A percentile compares a stretch with the other conserved stretches of the same genome.
These are phyloP conservation scores for Diaporthe nobilis DNA, from an alignment of 2,329 filamentous ascomycete species.

Conservation along the genomic window DNA sequence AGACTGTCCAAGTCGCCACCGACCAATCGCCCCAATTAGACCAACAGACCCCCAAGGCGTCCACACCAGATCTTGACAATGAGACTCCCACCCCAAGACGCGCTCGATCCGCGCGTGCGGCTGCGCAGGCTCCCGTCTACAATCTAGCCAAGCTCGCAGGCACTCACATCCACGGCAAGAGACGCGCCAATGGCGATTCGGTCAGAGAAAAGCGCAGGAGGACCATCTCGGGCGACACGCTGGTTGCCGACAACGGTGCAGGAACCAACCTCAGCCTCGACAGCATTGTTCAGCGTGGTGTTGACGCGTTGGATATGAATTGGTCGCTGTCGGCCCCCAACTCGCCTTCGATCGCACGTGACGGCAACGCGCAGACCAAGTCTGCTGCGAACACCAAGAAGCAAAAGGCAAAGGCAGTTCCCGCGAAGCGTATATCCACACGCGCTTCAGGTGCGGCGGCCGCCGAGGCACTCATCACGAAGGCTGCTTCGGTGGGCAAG, in stretches of 20 bases:
- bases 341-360: slow-evolving; percentile 51
- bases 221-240: slow-evolving; percentile 59
- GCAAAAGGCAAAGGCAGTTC: slow-evolving; percentile 41
- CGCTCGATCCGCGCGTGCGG: slow-evolving; percentile 69
- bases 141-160: slow-evolving; percentile 76
- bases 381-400: slow-evolving; percentile 37
- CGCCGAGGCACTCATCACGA: slow-evolving; percentile 61
- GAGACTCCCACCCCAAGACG: slow-evolving; percentile 47
- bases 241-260: slow-evolving; percentile 45
- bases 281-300: slow-evolving; percentile 53
- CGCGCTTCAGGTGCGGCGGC: slow-evolving; percentile 58
- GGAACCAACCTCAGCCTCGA: slow-evolving; percentile 47
- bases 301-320: slow-evolving; percentile 63
- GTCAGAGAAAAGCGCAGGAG: slow-evolving; percentile 61
- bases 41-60: slow-evolving; percentile 20
- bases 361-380: slow-evolving; percentile 52
- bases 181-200: slow-evolving; percentile 65
- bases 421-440: slow-evolving; percentile 58
- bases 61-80: slow-evolving; percentile 31
- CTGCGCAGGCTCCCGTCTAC: slow-evolving; percentile 71
- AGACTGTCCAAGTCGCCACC: slow-evolving; percentile 44
- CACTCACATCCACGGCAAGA: slow-evolving; percentile 72
- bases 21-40: slow-evolving; percentile 25
- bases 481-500: slow-evolving; percentile 71
- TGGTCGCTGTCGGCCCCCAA: slow-evolving; percentile 58